Base-by-base conservation (phyloP, 2,329 filamentous ascomycete genomes). In the Talaromyces albobiverticillius region DNA sequence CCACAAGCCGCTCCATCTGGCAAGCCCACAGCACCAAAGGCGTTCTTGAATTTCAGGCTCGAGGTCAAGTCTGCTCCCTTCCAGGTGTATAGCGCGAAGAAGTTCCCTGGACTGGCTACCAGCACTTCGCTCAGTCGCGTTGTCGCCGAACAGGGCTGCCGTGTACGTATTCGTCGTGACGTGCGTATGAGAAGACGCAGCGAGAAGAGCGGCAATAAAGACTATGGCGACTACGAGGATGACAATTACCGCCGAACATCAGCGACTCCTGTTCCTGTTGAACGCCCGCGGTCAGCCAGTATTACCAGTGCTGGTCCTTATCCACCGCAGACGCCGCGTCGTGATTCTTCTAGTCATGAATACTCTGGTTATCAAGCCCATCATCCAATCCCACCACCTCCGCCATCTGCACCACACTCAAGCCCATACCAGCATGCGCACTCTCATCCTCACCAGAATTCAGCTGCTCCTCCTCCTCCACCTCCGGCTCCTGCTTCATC, bases 101-200 rank as follows among this genome's bases (percentile, higher is more conserved):
- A 96, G 77, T 99, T 99, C 76, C 94, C 94, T 14, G 94, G 93
- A 16, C 78, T 97, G 56, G 87, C 89, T 42, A 90, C 94, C 71
- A 96, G 91, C 75, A 99, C 94, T 0, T 78, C 82, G 11, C 79
- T 97, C 47, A 96, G 92, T 73, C 88, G 92, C 59, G 88, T 90
- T 32, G 91, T 99, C 41, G 92, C 93, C 16, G 93, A 99, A 71
- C 94, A 99, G 73, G 94, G 94, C 55, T 97, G 94, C 71, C 90
- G 93, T 61, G 94, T 99, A 25, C 88, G 94, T 43, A 99, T 99
- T 65, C 85, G 94, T 54, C 89, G 94, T 59, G 94, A 97, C 73
- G 90, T 95, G 6, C 86, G 91, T 55, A 95, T 96, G 89, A 86
- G 91, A 72, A 87, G 90, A 66, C 85, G 90, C 34, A 88, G 90